These are phyloP conservation scores for Talaromyces adpressus DNA, from an alignment of 495 filamentous ascomycete species.

Conservation along the genomic window DNA sequence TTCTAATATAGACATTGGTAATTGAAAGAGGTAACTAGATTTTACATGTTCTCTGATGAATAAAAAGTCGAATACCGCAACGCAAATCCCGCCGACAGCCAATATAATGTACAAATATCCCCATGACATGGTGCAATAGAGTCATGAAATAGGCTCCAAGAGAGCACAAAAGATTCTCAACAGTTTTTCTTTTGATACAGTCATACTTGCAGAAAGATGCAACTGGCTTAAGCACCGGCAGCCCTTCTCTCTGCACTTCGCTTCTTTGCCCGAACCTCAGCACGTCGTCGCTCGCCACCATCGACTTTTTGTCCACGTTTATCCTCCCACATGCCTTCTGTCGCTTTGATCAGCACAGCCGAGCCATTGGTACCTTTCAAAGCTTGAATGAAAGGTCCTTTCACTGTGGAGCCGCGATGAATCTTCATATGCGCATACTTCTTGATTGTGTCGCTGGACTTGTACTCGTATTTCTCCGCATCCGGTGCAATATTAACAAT, in stretches of 20 bases:
- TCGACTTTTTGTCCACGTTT: constrained; percentile 83
- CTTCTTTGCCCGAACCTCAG: constrained; percentile 71
- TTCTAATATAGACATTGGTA: background rate
- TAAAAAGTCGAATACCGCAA: background rate
- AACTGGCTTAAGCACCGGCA: constrained; percentile 17
- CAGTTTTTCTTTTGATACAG: background rate
- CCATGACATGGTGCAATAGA: background rate
- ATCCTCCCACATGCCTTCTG: constrained; percentile 87
- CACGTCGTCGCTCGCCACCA: constrained; percentile 86
- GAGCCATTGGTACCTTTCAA: constrained; percentile 54
- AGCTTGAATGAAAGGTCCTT: constrained; percentile 60
- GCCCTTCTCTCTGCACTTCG: constrained; percentile 41
- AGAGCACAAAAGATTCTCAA: background rate
- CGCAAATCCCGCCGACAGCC: background rate
- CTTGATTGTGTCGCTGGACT: constrained; percentile 27
- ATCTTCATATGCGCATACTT: constrained; percentile 60
- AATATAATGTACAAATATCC: constrained; percentile 11
- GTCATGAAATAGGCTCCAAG: background rate
- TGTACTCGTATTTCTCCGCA: constrained; percentile 33
- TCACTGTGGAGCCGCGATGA: constrained; percentile 54
- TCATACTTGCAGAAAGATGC: background rate
- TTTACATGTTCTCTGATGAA: background rate
- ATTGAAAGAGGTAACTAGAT: background rate
- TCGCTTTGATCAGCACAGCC: constrained; percentile 56
- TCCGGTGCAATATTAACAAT: constrained; percentile 68